These are phyloP conservation scores for Penicillium hesseltinei DNA, from an alignment of 2,329 filamentous ascomycete genomes.

Conservation along the genomic window DNA sequence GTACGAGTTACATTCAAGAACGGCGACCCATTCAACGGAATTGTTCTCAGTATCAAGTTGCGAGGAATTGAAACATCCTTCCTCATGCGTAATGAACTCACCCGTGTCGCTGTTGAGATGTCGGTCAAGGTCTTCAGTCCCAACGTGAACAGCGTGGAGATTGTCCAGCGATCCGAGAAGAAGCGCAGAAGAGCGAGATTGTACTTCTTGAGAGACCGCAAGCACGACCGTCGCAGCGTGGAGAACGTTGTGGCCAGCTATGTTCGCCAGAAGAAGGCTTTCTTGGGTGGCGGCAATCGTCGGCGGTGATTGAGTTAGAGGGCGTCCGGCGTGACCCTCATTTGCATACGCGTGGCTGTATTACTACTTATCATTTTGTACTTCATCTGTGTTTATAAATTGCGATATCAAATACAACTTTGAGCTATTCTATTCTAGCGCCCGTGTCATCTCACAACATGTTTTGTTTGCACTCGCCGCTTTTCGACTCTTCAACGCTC, in stretches of 20 bases:
- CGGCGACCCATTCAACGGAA: slow-evolving; percentile 85
- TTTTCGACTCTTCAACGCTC: background rate
- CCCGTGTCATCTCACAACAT: background rate
- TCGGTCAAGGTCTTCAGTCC: slow-evolving; percentile 95
- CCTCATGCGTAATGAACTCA: slow-evolving; percentile 80
- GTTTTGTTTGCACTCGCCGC: background rate
- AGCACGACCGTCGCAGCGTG: slow-evolving; percentile 83
- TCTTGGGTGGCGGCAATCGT: slow-evolving; percentile 29
- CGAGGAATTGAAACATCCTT: slow-evolving; percentile 88
- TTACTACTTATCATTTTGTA: slow-evolving; percentile 13
- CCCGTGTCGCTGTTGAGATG: slow-evolving; percentile 89
- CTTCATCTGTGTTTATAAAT: slow-evolving; percentile 11
- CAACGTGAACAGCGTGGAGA: slow-evolving; percentile 84
- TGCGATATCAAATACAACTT: slow-evolving; percentile 12
- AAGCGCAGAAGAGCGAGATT: slow-evolving; percentile 81
- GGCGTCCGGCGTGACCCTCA: slow-evolving; percentile 10
- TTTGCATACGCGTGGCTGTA: slow-evolving; percentile 12
- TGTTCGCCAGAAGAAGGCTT: slow-evolving; percentile 53
- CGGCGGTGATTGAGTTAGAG: slow-evolving; percentile 19
- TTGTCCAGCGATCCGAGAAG: slow-evolving; percentile 83
- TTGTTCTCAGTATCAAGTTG: slow-evolving; percentile 81
- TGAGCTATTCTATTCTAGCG: background rate
- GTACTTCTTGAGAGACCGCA: slow-evolving; percentile 85
- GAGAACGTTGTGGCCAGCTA: slow-evolving; percentile 74
- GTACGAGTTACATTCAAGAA: slow-evolving; percentile 82